These are phyloP conservation scores for Nepenthes mirabilis DNA, from an alignment of 148 eudicot species.

Conservation along the genomic window DNA sequence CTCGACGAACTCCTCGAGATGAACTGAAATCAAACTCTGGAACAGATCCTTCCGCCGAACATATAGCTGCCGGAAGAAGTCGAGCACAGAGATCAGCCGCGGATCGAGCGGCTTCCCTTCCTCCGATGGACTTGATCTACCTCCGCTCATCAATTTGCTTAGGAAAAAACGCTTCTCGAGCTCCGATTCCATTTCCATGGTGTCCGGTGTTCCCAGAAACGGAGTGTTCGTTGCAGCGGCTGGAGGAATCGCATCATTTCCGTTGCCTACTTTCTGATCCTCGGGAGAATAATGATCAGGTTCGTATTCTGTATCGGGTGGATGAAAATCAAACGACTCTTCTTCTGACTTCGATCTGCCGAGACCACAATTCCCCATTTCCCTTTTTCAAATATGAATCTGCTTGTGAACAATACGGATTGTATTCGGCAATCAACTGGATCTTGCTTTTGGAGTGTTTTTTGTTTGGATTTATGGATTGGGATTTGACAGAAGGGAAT, in stretches of 20 bases:
- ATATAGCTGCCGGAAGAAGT: conserved; percentile 9
- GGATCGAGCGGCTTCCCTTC: conserved; percentile 3
- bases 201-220: conserved; percentile 7
- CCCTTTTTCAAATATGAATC: background rate
- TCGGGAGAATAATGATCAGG: background rate
- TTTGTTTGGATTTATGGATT: background rate
- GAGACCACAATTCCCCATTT: conserved; percentile 1
- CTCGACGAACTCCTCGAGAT: conserved; percentile 4
- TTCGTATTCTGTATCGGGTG: background rate
- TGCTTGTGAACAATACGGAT: background rate
- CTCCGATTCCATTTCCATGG: conserved; percentile 6
- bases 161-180: background rate
- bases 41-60: conserved; percentile 8
- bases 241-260: background rate
- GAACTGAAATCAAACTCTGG: conserved; percentile 3
- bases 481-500: background rate
- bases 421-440: background rate
- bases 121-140: conserved; percentile 1
- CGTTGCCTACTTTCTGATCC: background rate
- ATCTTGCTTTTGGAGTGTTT: background rate
- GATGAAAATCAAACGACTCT: background rate
- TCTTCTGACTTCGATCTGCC: background rate
- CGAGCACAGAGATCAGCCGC: conserved; percentile 2
- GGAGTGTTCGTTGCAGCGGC: conserved; percentile 5
- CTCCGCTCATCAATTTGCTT: background rate